Conservation (phyloP, 2,329 filamentous ascomycete species). For the Fusarium beomiforme region DNA sequence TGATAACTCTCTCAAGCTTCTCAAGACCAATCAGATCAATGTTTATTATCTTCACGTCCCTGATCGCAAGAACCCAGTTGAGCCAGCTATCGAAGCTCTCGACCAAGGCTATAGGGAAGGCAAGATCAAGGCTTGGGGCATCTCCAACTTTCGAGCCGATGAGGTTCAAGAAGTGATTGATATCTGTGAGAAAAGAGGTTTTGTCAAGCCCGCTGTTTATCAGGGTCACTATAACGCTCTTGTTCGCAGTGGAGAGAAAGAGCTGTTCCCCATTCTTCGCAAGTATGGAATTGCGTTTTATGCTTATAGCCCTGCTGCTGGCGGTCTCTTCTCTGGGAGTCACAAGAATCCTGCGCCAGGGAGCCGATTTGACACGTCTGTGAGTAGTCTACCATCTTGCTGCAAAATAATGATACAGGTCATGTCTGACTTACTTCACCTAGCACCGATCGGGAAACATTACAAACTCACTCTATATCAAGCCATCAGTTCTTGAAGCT, state of each 20-base stretch:
- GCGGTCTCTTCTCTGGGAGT: conserved; percentile 42
- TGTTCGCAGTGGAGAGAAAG: conserved; percentile 52
- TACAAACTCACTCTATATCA: conserved; percentile 42
- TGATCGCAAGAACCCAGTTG: conserved; percentile 54
- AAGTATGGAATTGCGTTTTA: conserved; percentile 55
- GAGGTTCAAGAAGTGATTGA: conserved; percentile 56
- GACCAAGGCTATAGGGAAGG: conserved; percentile 53
- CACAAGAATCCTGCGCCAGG: conserved; percentile 23
- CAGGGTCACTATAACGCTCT: conserved; percentile 61
- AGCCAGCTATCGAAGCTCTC: conserved; percentile 54
- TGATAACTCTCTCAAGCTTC: conserved; percentile 44
- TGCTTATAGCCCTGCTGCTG: conserved; percentile 49
- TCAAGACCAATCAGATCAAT: conserved; percentile 40
- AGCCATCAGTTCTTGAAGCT: conserved; percentile 42
- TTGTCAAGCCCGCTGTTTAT: conserved; percentile 56
- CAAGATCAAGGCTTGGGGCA: conserved; percentile 56
- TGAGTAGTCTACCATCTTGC: conserved; percentile 9
- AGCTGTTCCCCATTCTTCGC: conserved; percentile 55
- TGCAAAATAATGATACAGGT: no score
- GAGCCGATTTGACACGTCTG: conserved; percentile 41
- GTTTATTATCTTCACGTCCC: conserved; percentile 34
- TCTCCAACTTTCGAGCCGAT: conserved; percentile 57
- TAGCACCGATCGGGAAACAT: conserved; percentile 32
- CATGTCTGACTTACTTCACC: not conserved
- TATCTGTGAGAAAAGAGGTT: conserved; percentile 55